Evolutionary conservation across 768 basidiomycete genomes (phyloP).

Genomic region (Mycena metata): DNA sequence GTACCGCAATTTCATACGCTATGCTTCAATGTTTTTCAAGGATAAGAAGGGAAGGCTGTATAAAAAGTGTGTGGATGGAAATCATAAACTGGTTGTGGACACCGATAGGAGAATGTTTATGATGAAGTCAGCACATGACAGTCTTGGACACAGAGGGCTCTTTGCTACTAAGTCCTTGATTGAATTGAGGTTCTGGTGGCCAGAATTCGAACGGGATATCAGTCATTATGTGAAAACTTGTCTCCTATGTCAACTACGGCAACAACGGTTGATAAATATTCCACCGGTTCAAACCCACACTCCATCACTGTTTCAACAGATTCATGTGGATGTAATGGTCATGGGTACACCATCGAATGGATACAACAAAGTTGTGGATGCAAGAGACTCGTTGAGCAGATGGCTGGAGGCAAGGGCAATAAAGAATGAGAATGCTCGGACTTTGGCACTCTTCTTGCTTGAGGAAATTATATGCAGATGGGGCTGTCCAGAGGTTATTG

Average conservation of each 20-base stretch:
- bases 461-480: not conserved
- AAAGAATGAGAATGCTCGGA: too few relatives aligned
- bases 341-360: not conserved
- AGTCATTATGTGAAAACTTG: slow-evolving; percentile 49
- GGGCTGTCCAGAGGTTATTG: not conserved
- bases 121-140: slow-evolving; percentile 30
- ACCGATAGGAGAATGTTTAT: slow-evolving; percentile 22
- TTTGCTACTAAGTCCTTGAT: slow-evolving; percentile 8
- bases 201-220: slow-evolving; percentile 41
- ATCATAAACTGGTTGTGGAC: slow-evolving; percentile 9
- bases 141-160: slow-evolving; percentile 36
- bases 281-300: not conserved
- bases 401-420: too few relatives aligned
- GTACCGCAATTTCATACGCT: not conserved
- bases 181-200: slow-evolving; percentile 41
- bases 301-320: not conserved
- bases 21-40: slow-evolving; percentile 1
- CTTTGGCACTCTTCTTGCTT: not conserved
- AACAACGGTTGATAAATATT: slow-evolving; percentile 34
- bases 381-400: not conserved
- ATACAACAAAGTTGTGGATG: not conserved
- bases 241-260: slow-evolving; percentile 46
- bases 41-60: not conserved
- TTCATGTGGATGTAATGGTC: not conserved
- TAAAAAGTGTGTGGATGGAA: too few relatives aligned